These are phyloP conservation scores for Tetracentron sinense DNA, from an alignment of 164 flowering plant species.

Conservation along the genomic window DNA sequence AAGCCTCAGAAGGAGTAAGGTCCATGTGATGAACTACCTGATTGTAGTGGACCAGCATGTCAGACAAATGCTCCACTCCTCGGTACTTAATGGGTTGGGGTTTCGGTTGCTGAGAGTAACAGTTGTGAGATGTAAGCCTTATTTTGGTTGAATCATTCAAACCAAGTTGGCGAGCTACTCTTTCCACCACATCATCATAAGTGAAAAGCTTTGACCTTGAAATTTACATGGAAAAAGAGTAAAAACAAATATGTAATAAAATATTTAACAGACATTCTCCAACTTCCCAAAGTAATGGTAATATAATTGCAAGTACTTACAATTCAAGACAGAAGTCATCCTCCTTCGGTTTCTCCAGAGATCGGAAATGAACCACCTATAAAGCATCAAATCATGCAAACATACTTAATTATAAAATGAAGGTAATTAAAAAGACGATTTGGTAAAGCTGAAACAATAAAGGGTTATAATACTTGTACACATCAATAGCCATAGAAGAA, in stretches of 20 bases:
- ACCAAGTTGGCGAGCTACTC: slow-evolving; percentile 69
- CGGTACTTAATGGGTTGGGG: slow-evolving; percentile 88
- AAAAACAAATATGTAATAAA: not conserved
- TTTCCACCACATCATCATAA: slow-evolving; percentile 93
- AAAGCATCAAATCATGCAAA: slow-evolving; percentile 11
- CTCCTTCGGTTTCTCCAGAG: slow-evolving; percentile 92
- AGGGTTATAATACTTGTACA: too few species aligned
- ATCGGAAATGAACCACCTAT: slow-evolving; percentile 84
- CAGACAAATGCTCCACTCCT: slow-evolving; percentile 80
- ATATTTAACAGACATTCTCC: not conserved
- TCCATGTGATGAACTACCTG: slow-evolving; percentile 45
- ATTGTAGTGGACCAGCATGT: slow-evolving; percentile 88
- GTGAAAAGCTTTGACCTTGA: slow-evolving; percentile 74
- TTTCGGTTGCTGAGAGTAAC: slow-evolving; percentile 95
- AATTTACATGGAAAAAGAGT: slow-evolving; percentile 6
- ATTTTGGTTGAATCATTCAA: slow-evolving; percentile 92
- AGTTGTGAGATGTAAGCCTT: slow-evolving; percentile 87
- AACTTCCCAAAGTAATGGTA: not conserved
- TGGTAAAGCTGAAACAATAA: not conserved
- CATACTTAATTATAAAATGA: not conserved
- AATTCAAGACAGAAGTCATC: slow-evolving; percentile 83
- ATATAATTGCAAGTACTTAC: slow-evolving; percentile 42
- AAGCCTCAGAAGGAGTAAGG: not conserved
- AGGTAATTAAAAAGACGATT: not conserved
- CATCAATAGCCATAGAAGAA: not conserved